Percentiles rank a stretch among this genome's conserved stretches.
These are phyloP conservation scores for Staphylotrichum longicolle DNA, from an alignment of 495 filamentous ascomycete genomes.

Conservation along the genomic window DNA sequence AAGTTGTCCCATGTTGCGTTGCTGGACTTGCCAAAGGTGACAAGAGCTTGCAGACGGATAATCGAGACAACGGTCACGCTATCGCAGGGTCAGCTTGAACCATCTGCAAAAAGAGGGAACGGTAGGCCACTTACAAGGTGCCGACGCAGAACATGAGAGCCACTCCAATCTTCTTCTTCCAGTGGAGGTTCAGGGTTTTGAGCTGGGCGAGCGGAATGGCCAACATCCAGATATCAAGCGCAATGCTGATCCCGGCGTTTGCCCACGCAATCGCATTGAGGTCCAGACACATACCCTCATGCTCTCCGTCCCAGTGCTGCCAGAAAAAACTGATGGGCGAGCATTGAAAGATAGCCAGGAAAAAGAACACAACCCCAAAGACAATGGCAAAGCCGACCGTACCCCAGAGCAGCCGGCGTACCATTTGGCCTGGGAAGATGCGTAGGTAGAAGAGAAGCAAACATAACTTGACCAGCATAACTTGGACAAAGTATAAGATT, in stretches of 20 bases:
- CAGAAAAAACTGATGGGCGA: slow-evolving; percentile 32
- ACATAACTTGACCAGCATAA: slow-evolving; percentile 15
- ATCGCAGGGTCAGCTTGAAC: not conserved
- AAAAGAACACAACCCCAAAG: slow-evolving; percentile 15
- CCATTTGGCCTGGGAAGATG: slow-evolving; percentile 16
- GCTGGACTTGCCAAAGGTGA: not conserved
- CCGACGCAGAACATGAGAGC: slow-evolving; percentile 41
- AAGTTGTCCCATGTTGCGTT: slow-evolving; percentile 20
- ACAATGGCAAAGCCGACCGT: slow-evolving; percentile 16
- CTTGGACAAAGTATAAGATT: slow-evolving; percentile 17
- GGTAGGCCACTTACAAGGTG: slow-evolving; percentile 31
- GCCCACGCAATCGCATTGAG: slow-evolving; percentile 31
- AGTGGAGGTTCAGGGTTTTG: slow-evolving; percentile 32
- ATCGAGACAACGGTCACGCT: slow-evolving; percentile 21
- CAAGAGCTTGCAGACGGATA: slow-evolving; percentile 16
- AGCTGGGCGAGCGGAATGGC: slow-evolving; percentile 24
- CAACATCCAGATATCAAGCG: slow-evolving; percentile 21
- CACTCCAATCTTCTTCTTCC: slow-evolving; percentile 38
- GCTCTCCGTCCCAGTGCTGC: slow-evolving; percentile 25
- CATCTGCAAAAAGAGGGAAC: not conserved
- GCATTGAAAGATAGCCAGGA: slow-evolving; percentile 30
- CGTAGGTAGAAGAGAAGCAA: slow-evolving; percentile 23
- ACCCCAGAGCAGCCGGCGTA: slow-evolving; percentile 21
- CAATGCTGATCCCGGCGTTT: slow-evolving; percentile 20
- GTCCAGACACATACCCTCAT: slow-evolving; percentile 28